phyloP scores from a whole-genome alignment of 2,329 filamentous ascomycete genomes.

The Blastomyces percursus region DNA sequence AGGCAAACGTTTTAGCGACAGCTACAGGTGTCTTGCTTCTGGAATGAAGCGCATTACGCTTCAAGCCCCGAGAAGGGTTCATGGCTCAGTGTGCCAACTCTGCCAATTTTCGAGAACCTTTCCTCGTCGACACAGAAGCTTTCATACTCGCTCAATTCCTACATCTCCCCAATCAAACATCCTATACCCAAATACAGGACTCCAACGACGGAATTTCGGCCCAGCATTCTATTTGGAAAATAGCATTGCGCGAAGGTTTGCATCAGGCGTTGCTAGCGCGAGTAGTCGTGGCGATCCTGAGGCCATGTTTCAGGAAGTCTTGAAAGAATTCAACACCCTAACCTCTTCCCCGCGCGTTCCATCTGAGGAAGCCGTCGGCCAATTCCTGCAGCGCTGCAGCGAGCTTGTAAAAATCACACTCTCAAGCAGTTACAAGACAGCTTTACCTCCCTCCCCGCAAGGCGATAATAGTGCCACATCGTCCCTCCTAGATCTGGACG shows the following conservation, averaged over 20 bases:
- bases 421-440: conserved; percentile 18
- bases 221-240: not conserved
- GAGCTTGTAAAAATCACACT: conserved; percentile 24
- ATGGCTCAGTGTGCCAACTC: conserved; percentile 28
- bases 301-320: conserved; percentile 21
- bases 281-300: conserved; percentile 12
- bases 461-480: conserved; percentile 30
- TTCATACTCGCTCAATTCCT: not conserved
- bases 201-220: not conserved
- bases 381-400: conserved; percentile 28
- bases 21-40: not conserved
- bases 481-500: conserved; percentile 31
- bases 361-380: conserved; percentile 25
- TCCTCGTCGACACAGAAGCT: conserved; percentile 5
- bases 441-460: conserved; percentile 12
- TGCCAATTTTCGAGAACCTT: conserved; percentile 25
- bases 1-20: not conserved
- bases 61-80: conserved; percentile 19
- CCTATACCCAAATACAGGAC: not conserved
- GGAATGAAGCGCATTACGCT: conserved; percentile 29
- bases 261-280: not conserved
- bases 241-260: not conserved
- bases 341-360: conserved; percentile 24
- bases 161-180: not conserved
- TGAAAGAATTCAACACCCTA: conserved; percentile 20